phyloP scores from a whole-genome alignment of 192 early-diverging fungal genomes.

The Kickxella alabastrina region DNA sequence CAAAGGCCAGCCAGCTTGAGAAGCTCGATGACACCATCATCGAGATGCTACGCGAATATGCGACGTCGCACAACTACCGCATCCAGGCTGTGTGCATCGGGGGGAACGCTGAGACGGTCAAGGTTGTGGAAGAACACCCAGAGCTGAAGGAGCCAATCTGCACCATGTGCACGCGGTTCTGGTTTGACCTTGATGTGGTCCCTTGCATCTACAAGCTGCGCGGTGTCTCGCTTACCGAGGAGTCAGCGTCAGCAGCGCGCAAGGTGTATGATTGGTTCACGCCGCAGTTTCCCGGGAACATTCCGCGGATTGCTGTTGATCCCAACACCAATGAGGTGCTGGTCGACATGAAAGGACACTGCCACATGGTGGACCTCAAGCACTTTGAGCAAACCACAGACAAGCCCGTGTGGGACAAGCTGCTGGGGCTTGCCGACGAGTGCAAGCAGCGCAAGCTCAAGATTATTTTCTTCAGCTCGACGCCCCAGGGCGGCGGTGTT shows the following conservation, averaged over 20 bases:
- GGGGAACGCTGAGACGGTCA: constrained; percentile 44
- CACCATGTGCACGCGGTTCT: constrained; percentile 54
- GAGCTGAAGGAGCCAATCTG: constrained; percentile 43
- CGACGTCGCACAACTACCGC: constrained; percentile 60
- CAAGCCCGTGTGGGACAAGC: constrained; percentile 63
- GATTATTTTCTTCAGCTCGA: constrained; percentile 75
- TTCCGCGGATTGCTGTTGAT: constrained; percentile 66
- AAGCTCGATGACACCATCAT: constrained; percentile 53
- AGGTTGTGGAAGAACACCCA: constrained; percentile 33
- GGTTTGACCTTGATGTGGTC: constrained; percentile 72
- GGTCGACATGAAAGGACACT: constrained; percentile 72
- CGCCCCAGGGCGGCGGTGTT: constrained; percentile 82
- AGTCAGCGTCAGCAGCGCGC: constrained; percentile 67
- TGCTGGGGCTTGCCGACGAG: constrained; percentile 55
- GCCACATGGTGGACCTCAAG: constrained; percentile 59
- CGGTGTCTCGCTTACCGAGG: constrained; percentile 61
- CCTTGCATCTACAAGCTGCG: constrained; percentile 68
- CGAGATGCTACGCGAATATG: constrained; percentile 52
- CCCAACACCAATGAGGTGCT: constrained; percentile 61
- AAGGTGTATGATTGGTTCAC: constrained; percentile 71
- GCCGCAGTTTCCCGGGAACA: constrained; percentile 66
- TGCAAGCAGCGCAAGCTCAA: constrained; percentile 57
- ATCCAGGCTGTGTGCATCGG: constrained; percentile 66
- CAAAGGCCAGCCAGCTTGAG: constrained; percentile 42
- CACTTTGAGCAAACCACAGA: constrained; percentile 66